Evolutionary conservation across 768 basidiomycete species (phyloP).

Genomic region (Mycena galopus): DNA sequence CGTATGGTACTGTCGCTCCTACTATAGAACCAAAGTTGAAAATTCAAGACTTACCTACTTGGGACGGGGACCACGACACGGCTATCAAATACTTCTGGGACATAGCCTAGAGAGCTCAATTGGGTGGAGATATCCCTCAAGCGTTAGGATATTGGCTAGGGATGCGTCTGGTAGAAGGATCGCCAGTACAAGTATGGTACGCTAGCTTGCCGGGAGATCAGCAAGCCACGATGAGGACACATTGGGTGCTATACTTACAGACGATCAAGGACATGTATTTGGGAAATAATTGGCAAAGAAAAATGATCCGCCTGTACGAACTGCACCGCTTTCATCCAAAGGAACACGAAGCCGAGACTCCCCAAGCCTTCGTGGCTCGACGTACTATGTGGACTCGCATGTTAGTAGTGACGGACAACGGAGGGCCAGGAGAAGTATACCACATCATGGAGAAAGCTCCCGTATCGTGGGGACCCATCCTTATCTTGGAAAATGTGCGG

Average conservation of each 20-base stretch:
- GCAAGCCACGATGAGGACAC: not conserved
- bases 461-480: too few species aligned
- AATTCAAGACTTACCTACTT: too few species aligned
- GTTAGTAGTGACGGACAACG: not conserved
- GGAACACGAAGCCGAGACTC: not conserved
- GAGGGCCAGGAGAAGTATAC: not conserved
- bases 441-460: slow-evolving; percentile 17
- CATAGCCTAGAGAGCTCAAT: too few species aligned
- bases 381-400: not conserved
- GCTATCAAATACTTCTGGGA: not conserved
- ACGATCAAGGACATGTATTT: not conserved
- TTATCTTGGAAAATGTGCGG: too few species aligned
- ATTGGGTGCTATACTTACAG: not conserved
- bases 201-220: not conserved
- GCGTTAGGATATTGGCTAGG: not conserved
- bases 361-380: not conserved
- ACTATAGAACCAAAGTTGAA: too few species aligned
- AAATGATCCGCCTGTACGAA: not conserved
- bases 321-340: not conserved
- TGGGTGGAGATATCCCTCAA: not conserved
- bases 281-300: not conserved
- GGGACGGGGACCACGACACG: too few species aligned
- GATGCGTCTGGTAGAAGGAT: not conserved
- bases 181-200: not conserved
- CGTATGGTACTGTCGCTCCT: too few species aligned